Conservation (phyloP, 148 eudicot genomes). For the Vaccinium myrtillus region DNA sequence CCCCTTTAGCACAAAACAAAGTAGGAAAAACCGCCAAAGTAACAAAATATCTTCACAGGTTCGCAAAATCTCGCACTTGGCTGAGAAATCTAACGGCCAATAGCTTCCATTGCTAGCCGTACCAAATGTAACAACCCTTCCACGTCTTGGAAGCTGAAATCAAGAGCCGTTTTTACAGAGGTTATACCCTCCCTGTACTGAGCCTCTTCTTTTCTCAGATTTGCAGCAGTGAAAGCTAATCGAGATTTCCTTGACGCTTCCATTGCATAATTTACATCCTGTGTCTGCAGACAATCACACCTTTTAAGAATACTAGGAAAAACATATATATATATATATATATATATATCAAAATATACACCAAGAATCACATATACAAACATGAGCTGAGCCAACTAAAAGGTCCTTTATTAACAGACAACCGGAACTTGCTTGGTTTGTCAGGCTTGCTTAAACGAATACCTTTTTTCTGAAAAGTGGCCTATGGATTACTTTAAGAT, state of each 20-base stretch:
- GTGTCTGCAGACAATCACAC: constrained; percentile 57
- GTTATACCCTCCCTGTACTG: constrained; percentile 44
- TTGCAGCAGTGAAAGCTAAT: constrained; percentile 69
- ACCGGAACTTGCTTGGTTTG: neutral
- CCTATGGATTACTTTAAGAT: neutral
- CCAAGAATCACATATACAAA: neutral
- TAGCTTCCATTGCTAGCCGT: constrained; percentile 81
- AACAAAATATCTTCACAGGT: constrained; percentile 4
- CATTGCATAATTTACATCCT: constrained; percentile 80
- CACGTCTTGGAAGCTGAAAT: constrained; percentile 88
- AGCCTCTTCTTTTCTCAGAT: constrained; percentile 37
- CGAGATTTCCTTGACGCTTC: constrained; percentile 94
- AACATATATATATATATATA: neutral
- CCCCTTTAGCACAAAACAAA: neutral
- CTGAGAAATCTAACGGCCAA: constrained; percentile 36
- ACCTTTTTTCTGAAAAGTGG: neutral
- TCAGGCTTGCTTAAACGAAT: neutral
- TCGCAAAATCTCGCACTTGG: neutral
- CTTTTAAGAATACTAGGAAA: constrained; percentile 15
- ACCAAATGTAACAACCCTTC: constrained; percentile 78
- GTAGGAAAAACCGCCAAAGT: neutral
- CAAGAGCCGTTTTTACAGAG: constrained; percentile 76
- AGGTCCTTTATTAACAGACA: neutral
- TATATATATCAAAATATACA: neutral
- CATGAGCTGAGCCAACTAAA: neutral